A percentile compares a stretch with the other conserved stretches of the same genome.
phyloP scores from a whole-genome alignment of 2,329 filamentous ascomycete species.

The Cladosporium sp. region DNA sequence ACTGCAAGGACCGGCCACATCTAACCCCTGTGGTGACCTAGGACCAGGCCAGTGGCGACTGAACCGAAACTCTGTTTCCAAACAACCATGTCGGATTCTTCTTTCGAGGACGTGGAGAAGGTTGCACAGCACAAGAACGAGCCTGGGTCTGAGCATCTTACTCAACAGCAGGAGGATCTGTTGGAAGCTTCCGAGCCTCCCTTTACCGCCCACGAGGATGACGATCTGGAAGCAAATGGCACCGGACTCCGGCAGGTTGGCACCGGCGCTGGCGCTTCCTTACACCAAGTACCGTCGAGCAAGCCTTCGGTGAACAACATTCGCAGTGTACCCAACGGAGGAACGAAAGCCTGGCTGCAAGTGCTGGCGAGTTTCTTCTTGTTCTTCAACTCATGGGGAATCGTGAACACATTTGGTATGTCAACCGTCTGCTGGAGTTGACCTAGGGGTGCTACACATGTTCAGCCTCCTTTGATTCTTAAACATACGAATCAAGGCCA shows the following conservation, averaged over 20 bases:
- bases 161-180: conserved; percentile 14
- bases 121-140: conserved; percentile 11
- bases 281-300: conserved; percentile 20
- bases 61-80: background rate
- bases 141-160: conserved; percentile 7
- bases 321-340: conserved; percentile 41
- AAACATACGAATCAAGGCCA: background rate
- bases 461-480: too few relatives aligned
- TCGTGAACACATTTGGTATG: conserved; percentile 44
- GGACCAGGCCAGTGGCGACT: background rate
- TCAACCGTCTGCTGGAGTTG: background rate
- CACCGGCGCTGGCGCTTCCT: conserved; percentile 15
- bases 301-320: conserved; percentile 37
- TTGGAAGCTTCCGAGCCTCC: conserved; percentile 15
- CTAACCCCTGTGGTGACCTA: too few relatives aligned
- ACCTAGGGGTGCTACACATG: too few relatives aligned
- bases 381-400: conserved; percentile 43
- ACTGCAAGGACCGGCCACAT: too few relatives aligned
- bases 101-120: conserved; percentile 9
- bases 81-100: conserved; percentile 10
- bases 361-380: conserved; percentile 43
- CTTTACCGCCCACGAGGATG: conserved; percentile 11
- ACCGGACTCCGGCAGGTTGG: background rate
- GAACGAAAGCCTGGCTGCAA: conserved; percentile 42
- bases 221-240: background rate